phyloP scores from a whole-genome alignment of 2,329 filamentous ascomycete genomes.

The Alternaria arborescens region DNA sequence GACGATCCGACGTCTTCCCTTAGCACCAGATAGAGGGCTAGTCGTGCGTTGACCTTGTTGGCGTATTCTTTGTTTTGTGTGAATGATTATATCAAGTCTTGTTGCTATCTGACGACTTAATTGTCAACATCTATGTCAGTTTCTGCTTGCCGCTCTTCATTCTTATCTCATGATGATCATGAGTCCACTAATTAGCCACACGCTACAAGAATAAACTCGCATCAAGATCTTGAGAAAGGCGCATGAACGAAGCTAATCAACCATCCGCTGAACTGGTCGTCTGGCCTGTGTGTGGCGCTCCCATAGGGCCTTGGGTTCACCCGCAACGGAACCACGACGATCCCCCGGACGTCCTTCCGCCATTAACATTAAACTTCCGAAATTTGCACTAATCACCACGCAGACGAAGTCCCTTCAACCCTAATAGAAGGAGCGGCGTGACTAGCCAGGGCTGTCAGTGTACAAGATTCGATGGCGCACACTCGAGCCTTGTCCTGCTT shows the following conservation, averaged over 20 bases:
- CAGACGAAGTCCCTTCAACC: neutral
- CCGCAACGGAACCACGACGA: neutral
- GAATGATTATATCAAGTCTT: neutral
- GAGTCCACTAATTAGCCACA: neutral
- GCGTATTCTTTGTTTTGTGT: neutral
- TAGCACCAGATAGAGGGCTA: neutral
- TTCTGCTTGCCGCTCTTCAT: neutral
- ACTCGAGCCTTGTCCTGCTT: neutral
- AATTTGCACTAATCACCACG: neutral
- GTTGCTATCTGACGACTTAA: neutral
- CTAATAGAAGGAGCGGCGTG: neutral
- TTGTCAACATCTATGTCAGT: neutral
- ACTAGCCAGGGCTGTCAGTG: neutral
- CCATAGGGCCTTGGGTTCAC: slow-evolving; percentile 9
- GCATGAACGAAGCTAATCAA: slow-evolving; percentile 14
- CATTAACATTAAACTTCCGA: neutral
- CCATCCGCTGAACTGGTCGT: slow-evolving; percentile 1
- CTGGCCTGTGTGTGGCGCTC: neutral
- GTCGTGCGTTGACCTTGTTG: neutral
- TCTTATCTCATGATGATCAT: neutral
- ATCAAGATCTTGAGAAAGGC: slow-evolving; percentile 2
- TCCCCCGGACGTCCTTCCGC: neutral
- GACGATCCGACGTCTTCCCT: neutral
- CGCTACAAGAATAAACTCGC: neutral
- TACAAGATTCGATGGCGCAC: slow-evolving; percentile 3